These are phyloP conservation scores for Lentinula sp. DNA, from an alignment of 768 basidiomycete species.

Conservation along the genomic window DNA sequence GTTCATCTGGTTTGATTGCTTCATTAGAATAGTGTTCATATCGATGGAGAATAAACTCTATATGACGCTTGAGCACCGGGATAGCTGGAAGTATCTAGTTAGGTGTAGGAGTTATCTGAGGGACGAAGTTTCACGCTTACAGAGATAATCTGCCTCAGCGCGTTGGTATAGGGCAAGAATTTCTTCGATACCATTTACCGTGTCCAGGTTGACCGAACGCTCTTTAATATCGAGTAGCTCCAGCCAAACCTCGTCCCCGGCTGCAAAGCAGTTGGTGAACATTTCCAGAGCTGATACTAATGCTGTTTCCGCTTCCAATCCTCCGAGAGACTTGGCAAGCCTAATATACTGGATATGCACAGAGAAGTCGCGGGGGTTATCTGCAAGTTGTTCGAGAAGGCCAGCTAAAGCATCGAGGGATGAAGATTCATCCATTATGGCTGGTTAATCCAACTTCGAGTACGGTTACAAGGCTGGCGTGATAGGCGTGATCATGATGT, in stretches of 20 bases:
- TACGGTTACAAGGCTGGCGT: no score
- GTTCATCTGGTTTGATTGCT: conserved; percentile 37
- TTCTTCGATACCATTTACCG: conserved; percentile 43
- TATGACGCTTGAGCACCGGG: conserved; percentile 61
- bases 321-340: conserved; percentile 48
- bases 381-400: conserved; percentile 51
- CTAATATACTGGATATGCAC: conserved; percentile 66
- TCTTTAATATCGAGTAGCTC: conserved; percentile 55
- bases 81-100: conserved; percentile 48
- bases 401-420: conserved; percentile 60
- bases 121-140: conserved; percentile 38
- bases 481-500: no score
- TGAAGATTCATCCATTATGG: conserved; percentile 49
- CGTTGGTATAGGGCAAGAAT: conserved; percentile 55
- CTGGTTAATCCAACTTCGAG: no score
- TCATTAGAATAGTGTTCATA: conserved; percentile 34
- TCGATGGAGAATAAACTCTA: conserved; percentile 49
- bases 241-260: conserved; percentile 70
- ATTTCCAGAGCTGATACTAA: conserved; percentile 52
- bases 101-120: conserved; percentile 6
- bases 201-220: conserved; percentile 43
- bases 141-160: conserved; percentile 75
- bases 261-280: conserved; percentile 56
- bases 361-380: conserved; percentile 53
- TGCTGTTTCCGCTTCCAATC: conserved; percentile 52